Base-by-base conservation (phyloP, 2,329 filamentous ascomycete genomes). In the Didymella lethalis region DNA sequence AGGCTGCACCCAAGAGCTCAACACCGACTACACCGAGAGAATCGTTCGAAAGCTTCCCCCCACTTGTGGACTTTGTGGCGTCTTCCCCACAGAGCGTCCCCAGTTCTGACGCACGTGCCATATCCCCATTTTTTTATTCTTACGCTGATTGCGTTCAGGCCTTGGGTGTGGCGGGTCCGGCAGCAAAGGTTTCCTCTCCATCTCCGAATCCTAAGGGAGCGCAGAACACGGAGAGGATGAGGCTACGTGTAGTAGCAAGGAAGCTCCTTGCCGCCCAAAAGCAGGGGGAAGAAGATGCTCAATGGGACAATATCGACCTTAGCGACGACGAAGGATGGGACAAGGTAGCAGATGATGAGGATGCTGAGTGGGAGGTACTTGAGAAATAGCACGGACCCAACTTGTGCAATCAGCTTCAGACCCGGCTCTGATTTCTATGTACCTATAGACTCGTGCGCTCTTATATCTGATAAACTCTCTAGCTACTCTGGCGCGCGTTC, bases 311-410 rank as follows among this genome's bases (percentile, higher is more conserved):
- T 2, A 16, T 54, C 20, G 46, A 59, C 3, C 31, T 59, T 2
- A 59, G 50, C 26, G 56, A 54, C 16, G 49, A 59, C 18, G 56
- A 59, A 7, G 56, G 32, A 2, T 59, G 56, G 56, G 56, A 59
- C 29, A 41, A 58, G 44, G 48, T 57, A 7, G 25, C 10, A 16
- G 40, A 3, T 6, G 49, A 41, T 7, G 55, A 28, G 7, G 40
- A 16, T n/a, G 32, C 2, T 31, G 50, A 50, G 16, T 59, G 56
- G 56, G 56, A 59, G 40, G 31, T 59, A 12, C 32, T 57, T n/a
- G 28, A 32, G 29, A 32, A 31, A 25, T 46, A 25, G 20, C 23
- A 11, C 2, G 20, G 36, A 36, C n/a, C 2, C 10, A 16, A 4
- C 31, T 32, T 23, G 23, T 23, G 23, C 23, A 23, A 2, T 23